Evolutionary conservation across 257 asterid genomes (phyloP).

Genomic region (Lithospermum erythrorhizon): DNA sequence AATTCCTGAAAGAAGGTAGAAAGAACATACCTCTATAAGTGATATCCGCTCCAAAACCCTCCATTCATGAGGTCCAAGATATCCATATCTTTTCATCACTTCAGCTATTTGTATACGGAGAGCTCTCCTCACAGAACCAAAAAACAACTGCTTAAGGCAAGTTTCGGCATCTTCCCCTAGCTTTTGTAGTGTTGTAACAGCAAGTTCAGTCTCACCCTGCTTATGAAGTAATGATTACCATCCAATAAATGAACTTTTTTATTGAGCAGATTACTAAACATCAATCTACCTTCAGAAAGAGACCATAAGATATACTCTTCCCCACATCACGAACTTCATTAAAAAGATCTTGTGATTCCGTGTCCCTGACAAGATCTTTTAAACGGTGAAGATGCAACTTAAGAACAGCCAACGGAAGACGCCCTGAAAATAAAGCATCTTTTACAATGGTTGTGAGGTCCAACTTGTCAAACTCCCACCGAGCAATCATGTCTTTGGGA

Average conservation of each 20-base stretch:
- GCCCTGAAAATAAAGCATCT: slow-evolving; percentile 87
- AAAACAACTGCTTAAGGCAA: slow-evolving; percentile 64
- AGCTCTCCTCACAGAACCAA: slow-evolving; percentile 88
- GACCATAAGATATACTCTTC: slow-evolving; percentile 77
- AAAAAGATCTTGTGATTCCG: slow-evolving; percentile 64
- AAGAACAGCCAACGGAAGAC: slow-evolving; percentile 96
- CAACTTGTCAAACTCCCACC: slow-evolving; percentile 79
- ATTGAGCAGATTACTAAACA: slow-evolving; percentile 1
- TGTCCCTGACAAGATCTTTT: slow-evolving; percentile 40
- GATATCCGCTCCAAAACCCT: slow-evolving; percentile 68
- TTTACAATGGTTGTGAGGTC: slow-evolving; percentile 72
- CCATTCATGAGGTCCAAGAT: slow-evolving; percentile 71
- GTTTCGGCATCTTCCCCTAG: slow-evolving; percentile 92
- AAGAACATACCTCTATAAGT: slow-evolving; percentile 67
- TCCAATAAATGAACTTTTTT: slow-evolving; percentile 2
- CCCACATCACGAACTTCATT: slow-evolving; percentile 81
- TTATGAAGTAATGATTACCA: slow-evolving; percentile 11
- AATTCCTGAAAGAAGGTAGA: slow-evolving; percentile 15
- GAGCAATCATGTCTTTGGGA: slow-evolving; percentile 89
- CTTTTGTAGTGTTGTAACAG: slow-evolving; percentile 79
- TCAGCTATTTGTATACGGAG: slow-evolving; percentile 69
- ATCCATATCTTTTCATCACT: slow-evolving; percentile 53
- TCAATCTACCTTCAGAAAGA: slow-evolving; percentile 68
- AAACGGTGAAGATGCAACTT: slow-evolving; percentile 74
- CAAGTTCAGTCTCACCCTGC: slow-evolving; percentile 90